Evolutionary conservation across 108 stramenopile species (phyloP).

Genomic region (Fragilariopsis cylindrus): DNA sequence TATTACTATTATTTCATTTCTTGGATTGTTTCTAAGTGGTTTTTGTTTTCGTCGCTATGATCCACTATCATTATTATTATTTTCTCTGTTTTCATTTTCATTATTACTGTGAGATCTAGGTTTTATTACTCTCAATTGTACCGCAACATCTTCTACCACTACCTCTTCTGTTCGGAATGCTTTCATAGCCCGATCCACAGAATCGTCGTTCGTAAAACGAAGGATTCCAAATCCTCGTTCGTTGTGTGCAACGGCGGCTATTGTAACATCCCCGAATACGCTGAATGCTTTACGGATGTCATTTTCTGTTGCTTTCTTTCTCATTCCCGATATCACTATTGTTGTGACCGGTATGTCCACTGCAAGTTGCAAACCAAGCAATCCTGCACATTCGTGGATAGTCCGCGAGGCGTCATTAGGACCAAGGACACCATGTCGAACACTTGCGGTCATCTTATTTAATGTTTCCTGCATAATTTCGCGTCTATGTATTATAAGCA

Average conservation of each 20-base stretch:
- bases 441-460: conserved; percentile 69
- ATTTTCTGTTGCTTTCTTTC: conserved; percentile 58
- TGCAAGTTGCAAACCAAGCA: conserved; percentile 75
- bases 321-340: conserved; percentile 77
- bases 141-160: conserved; percentile 85
- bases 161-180: conserved; percentile 67
- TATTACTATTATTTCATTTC: no score
- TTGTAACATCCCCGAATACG: conserved; percentile 72
- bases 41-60: no score
- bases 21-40: no score
- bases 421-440: conserved; percentile 47
- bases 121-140: conserved; percentile 66
- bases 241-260: conserved; percentile 69
- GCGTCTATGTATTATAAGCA: conserved; percentile 34
- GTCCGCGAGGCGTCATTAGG: conserved; percentile 73
- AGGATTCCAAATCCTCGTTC: conserved; percentile 79
- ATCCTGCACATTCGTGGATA: conserved; percentile 75
- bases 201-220: conserved; percentile 59
- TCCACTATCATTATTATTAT: no score
- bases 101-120: conserved; percentile 25
- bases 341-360: conserved; percentile 64
- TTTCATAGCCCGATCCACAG: conserved; percentile 63
- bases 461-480: conserved; percentile 73
- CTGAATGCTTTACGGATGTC: conserved; percentile 58
- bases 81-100: no score